Evolutionary conservation across 768 basidiomycete genomes (phyloP), one percentile per base, ranked within the genome.

Genomic region (Mycena rosella): DNA sequence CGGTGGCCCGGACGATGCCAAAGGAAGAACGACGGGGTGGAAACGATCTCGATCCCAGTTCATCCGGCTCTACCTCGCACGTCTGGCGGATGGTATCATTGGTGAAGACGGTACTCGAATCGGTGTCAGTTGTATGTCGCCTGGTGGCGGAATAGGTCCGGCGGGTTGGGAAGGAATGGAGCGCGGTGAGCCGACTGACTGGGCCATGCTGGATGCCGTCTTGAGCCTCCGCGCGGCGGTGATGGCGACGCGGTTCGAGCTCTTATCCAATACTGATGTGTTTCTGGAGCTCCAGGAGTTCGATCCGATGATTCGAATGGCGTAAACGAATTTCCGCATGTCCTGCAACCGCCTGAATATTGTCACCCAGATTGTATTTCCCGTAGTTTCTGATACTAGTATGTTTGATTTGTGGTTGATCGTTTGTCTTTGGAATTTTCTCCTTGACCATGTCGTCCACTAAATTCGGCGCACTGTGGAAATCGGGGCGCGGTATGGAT

Each of bases 281-380:
- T 57, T 72, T 17, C 64, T 66, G 14, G 56, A 60, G 7, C 57
- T 69, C 17, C 40, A n/a, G 10, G 47, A 55, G 26, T 58, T 72
- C 42, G 71, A 72, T 36, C 71, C 71, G 15, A 67, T 63, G 47
- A 55, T 72, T 49, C 64, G 65, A 1, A 63, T 63, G 65, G 52
- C 65, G 2, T 58, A 34, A 34, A n/a, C n/a, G n/a, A n/a, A n/a
- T n/a, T n/a, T n/a, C n/a, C n/a, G n/a, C n/a, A n/a, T n/a, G n/a
- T n/a, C n/a, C n/a, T n/a, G n/a, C n/a, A n/a, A n/a, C n/a, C n/a
- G n/a, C n/a, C n/a, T n/a, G n/a, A n/a, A n/a, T n/a, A n/a, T n/a
- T n/a, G n/a, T n/a, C n/a, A n/a, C n/a, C n/a, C n/a, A n/a, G n/a
- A n/a, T n/a, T n/a, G n/a, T n/a, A n/a, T n/a, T n/a, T n/a, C n/a